Evolutionary conservation across 192 early-diverging fungal genomes (phyloP).

Genomic region (Diversispora eburnea): DNA sequence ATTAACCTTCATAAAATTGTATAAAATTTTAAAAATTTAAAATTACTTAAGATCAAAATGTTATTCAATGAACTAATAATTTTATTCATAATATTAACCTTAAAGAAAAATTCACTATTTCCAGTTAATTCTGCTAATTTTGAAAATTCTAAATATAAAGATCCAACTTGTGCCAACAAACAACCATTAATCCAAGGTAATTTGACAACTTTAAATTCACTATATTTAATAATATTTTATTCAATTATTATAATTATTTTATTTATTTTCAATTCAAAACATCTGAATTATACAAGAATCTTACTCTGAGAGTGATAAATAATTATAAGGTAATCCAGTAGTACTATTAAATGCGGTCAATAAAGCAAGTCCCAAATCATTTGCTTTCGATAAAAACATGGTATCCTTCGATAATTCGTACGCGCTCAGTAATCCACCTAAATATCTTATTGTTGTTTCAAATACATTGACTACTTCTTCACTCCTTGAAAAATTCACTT

Average conservation of each 20-base stretch:
- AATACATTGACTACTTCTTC: slow-evolving; percentile 63
- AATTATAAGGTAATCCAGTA: slow-evolving; percentile 71
- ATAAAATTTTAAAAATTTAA: background rate
- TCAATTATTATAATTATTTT: too few relatives aligned
- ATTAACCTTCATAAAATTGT: slow-evolving; percentile 44
- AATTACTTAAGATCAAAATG: background rate
- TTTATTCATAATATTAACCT: slow-evolving; percentile 31
- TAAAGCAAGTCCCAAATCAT: slow-evolving; percentile 62
- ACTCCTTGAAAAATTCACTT: slow-evolving; percentile 52
- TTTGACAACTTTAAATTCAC: too few relatives aligned
- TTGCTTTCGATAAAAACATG: slow-evolving; percentile 65
- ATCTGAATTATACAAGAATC: background rate
- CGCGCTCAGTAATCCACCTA: slow-evolving; percentile 76
- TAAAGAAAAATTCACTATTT: slow-evolving; percentile 60
- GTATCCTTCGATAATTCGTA: slow-evolving; percentile 78
- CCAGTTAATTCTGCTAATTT: slow-evolving; percentile 77
- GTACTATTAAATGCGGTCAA: slow-evolving; percentile 71
- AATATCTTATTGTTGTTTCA: slow-evolving; percentile 76
- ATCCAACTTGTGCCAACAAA: slow-evolving; percentile 68
- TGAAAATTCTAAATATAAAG: slow-evolving; percentile 79
- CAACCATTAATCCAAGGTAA: background rate
- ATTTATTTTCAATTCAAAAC: background rate
- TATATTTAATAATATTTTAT: too few relatives aligned
- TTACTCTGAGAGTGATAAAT: slow-evolving; percentile 48
- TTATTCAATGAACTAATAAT: background rate